phyloP scores from a whole-genome alignment of 805 yeast genomes.

The Hagleromyces aurorensis region DNA sequence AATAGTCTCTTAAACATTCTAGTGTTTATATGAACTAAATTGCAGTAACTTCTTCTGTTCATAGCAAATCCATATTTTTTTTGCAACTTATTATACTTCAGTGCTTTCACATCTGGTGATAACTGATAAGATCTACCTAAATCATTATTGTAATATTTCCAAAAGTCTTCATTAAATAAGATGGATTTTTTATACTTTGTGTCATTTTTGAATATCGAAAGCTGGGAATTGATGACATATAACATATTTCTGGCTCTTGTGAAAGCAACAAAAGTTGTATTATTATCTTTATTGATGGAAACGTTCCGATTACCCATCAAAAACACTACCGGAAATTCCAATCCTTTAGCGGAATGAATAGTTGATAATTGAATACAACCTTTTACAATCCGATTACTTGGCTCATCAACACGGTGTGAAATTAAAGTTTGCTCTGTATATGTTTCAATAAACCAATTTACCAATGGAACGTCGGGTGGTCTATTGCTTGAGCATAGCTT shows the following conservation, averaged over 20 bases:
- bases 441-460: conserved; percentile 30
- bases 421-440: conserved; percentile 22
- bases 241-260: conserved; percentile 48
- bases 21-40: no score
- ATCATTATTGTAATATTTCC: conserved; percentile 28
- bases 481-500: conserved; percentile 21
- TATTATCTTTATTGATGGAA: conserved; percentile 26
- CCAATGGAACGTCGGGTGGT: conserved; percentile 20
- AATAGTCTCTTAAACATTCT: no score
- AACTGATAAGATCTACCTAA: conserved; percentile 4
- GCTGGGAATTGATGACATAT: conserved; percentile 23
- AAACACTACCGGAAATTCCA: conserved; percentile 66
- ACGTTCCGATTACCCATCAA: conserved; percentile 25
- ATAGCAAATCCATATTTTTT: conserved; percentile 11
- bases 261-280: conserved; percentile 54
- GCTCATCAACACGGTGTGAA: conserved; percentile 5
- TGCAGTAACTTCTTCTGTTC: conserved; percentile 1
- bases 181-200: neutral
- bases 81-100: conserved; percentile 8
- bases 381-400: conserved; percentile 1
- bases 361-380: conserved; percentile 50
- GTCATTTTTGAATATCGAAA: conserved; percentile 2
- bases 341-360: conserved; percentile 66
- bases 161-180: conserved; percentile 15
- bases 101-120: neutral